A percentile compares a stretch with the other conserved stretches of the same genome.
phyloP scores from a whole-genome alignment of 768 basidiomycete species.

The Rhodotorula diobovata region DNA sequence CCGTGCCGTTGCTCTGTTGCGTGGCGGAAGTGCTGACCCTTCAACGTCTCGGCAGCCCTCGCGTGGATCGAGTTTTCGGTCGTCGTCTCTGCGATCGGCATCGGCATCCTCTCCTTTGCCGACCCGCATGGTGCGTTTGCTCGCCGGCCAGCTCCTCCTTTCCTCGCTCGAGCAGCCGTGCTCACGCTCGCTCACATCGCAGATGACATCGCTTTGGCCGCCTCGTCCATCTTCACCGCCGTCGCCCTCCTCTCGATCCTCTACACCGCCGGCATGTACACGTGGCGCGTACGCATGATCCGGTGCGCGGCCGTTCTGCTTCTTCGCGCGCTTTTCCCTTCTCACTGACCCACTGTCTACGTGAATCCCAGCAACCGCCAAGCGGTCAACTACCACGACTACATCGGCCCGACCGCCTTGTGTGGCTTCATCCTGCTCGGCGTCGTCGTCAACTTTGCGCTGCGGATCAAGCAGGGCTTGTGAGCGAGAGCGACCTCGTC shows the following conservation, averaged over 20 bases:
- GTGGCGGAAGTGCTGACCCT: not conserved
- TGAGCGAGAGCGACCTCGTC: too few species aligned
- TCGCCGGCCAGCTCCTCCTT: too few species aligned
- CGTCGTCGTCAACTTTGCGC: conserved; percentile 67
- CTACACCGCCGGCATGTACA: conserved; percentile 76
- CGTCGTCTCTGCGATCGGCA: conserved; percentile 81
- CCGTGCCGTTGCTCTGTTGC: not conserved
- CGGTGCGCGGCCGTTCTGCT: conserved; percentile 45
- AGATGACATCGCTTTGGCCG: conserved; percentile 66
- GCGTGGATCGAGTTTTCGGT: conserved; percentile 87
- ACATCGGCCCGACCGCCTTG: conserved; percentile 62
- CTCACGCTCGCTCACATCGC: conserved; percentile 8
- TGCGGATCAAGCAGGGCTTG: conserved; percentile 51
- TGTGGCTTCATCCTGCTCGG: conserved; percentile 66
- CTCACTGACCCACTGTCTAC: too few species aligned
- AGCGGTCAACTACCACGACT: conserved; percentile 80
- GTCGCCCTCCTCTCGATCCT: conserved; percentile 82
- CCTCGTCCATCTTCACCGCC: conserved; percentile 80
- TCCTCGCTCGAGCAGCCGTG: conserved; percentile 18
- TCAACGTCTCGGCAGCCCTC: conserved; percentile 49
- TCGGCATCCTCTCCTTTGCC: conserved; percentile 59
- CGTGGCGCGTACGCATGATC: conserved; percentile 66
- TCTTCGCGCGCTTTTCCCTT: not conserved
- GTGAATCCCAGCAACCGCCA: conserved; percentile 51
- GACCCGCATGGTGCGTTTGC: conserved; percentile 36